Percentiles rank a stretch among this genome's conserved stretches.
phyloP scores from a whole-genome alignment of 2,329 filamentous ascomycete genomes.

The Penicillium sp. region DNA sequence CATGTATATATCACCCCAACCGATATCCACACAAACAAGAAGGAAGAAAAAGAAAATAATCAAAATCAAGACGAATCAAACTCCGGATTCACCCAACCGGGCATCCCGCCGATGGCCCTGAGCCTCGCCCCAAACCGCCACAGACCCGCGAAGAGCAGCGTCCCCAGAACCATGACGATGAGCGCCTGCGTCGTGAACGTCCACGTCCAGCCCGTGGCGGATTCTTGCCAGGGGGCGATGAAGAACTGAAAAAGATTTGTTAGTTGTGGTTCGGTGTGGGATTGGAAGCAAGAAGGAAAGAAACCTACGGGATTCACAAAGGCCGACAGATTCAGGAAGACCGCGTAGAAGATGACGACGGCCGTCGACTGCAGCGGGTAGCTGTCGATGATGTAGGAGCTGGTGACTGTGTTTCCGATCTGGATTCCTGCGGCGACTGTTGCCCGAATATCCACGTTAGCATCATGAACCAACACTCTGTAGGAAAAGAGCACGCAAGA shows the following conservation, averaged over 20 bases:
- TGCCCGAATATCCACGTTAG: background rate
- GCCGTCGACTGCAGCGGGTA: conserved; percentile 62
- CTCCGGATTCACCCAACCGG: conserved; percentile 55
- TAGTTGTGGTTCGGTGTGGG: background rate
- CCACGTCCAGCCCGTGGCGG: conserved; percentile 55
- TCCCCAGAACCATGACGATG: conserved; percentile 48
- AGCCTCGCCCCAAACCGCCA: conserved; percentile 49
- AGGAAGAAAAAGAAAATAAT: background rate
- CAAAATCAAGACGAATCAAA: conserved; percentile 29
- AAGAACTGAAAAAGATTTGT: conserved; percentile 47
- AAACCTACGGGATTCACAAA: conserved; percentile 49
- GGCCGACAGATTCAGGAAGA: conserved; percentile 58
- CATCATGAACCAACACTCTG: background rate
- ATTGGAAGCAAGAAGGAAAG: background rate
- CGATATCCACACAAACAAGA: too few species aligned
- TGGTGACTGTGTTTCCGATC: conserved; percentile 60
- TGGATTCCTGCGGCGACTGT: conserved; percentile 61
- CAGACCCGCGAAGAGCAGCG: conserved; percentile 44
- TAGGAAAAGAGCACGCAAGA: background rate
- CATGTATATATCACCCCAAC: too few species aligned
- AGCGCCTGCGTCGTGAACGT: conserved; percentile 56
- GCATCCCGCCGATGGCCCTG: conserved; percentile 42
- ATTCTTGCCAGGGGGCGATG: conserved; percentile 54
- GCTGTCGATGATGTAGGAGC: conserved; percentile 60
- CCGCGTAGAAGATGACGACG: conserved; percentile 60